Evolutionary conservation across 2,329 filamentous ascomycete species (phyloP).

Genomic region (Fusarium algeriense): DNA sequence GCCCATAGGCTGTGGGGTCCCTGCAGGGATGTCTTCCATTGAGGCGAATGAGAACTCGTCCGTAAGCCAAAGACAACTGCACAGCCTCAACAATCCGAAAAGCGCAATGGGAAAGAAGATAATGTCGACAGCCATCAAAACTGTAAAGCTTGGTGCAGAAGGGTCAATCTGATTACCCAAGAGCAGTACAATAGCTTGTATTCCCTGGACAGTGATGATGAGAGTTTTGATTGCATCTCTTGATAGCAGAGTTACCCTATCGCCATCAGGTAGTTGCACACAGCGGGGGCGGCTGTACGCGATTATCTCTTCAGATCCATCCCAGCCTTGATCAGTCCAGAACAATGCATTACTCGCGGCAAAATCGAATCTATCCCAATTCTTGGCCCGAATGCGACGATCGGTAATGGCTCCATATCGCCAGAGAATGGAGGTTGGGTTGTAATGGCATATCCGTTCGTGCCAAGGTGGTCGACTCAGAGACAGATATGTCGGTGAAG

Average conservation of each 20-base stretch:
- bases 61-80: conserved; percentile 1
- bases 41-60: conserved; percentile 21
- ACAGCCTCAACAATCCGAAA: conserved; percentile 12
- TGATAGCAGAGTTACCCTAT: background rate
- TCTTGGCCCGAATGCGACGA: conserved; percentile 5
- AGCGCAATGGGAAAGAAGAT: conserved; percentile 22
- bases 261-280: conserved; percentile 4
- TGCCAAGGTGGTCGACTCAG: conserved; percentile 21
- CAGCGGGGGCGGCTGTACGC: background rate
- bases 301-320: conserved; percentile 25
- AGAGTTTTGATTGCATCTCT: conserved; percentile 5
- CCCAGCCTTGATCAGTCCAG: conserved; percentile 28
- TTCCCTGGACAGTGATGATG: conserved; percentile 11
- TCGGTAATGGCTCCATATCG: conserved; percentile 18
- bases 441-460: conserved; percentile 26
- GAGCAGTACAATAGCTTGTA: conserved; percentile 1
- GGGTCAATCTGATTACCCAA: background rate
- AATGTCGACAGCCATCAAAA: conserved; percentile 15
- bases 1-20: background rate
- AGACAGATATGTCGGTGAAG: conserved; percentile 6
- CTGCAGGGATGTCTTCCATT: background rate
- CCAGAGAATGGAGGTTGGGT: conserved; percentile 32
- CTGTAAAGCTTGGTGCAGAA: background rate
- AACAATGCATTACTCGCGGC: conserved; percentile 23
- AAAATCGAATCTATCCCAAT: conserved; percentile 12